Evolutionary conservation across 768 basidiomycete species (phyloP).

Genomic region (Daedaleopsis nitida): DNA sequence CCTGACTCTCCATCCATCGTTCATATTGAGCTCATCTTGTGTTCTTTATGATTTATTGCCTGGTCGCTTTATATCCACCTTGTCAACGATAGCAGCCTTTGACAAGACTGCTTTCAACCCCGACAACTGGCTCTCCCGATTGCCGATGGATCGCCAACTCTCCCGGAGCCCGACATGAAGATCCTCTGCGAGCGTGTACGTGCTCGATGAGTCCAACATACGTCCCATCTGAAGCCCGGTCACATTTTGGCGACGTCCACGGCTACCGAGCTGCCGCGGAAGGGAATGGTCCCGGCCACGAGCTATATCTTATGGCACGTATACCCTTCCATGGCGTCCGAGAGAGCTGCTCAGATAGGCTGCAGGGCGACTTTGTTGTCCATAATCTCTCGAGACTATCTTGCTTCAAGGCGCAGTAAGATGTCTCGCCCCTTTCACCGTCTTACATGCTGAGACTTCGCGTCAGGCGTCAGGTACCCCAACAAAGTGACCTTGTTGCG

Average conservation of each 20-base stretch:
- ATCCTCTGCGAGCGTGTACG: conserved; percentile 89
- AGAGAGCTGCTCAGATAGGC: conserved; percentile 21
- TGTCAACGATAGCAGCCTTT: neutral
- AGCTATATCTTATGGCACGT: conserved; percentile 98
- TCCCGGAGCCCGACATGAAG: conserved; percentile 93
- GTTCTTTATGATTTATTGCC: neutral
- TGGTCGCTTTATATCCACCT: neutral
- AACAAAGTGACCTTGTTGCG: conserved; percentile 89
- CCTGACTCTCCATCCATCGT: too few relatives aligned
- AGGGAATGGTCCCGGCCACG: conserved; percentile 82
- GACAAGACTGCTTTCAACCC: conserved; percentile 44
- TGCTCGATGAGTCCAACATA: conserved; percentile 94
- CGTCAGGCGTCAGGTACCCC: conserved; percentile 81
- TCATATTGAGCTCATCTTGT: too few relatives aligned
- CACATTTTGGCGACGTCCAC: conserved; percentile 95
- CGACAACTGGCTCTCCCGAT: conserved; percentile 87
- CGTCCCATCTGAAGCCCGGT: conserved; percentile 95
- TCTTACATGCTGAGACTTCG: neutral
- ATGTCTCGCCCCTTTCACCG: neutral
- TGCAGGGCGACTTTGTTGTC: conserved; percentile 95
- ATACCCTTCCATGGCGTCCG: conserved; percentile 26
- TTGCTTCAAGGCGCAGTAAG: conserved; percentile 87
- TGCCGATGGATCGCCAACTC: conserved; percentile 82
- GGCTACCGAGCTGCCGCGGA: conserved; percentile 91
- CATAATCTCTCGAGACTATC: conserved; percentile 91